Evolutionary conservation across 345 rosid species (phyloP).

Genomic region (Linum trigynum): DNA sequence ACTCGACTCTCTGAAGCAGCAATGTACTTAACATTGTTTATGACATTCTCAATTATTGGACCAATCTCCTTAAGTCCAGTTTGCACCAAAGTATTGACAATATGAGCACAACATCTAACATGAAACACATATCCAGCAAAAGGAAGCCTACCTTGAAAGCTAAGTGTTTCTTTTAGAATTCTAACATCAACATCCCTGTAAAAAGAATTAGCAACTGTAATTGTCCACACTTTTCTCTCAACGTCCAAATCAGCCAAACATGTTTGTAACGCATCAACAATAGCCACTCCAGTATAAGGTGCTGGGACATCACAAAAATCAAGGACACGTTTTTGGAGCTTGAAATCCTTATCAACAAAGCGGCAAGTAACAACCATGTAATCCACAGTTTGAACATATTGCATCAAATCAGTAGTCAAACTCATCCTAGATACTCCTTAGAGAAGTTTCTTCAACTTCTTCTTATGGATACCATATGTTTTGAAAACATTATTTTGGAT

Average conservation of each 20-base stretch:
- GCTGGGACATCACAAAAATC: conserved; percentile 21
- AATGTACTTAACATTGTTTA: conserved; percentile 21
- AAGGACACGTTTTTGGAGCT: conserved; percentile 22
- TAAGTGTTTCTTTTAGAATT: conserved; percentile 18
- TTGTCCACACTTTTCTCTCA: conserved; percentile 24
- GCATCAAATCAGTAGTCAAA: too few relatives aligned
- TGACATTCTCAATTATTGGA: conserved; percentile 13
- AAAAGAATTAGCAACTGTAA: conserved; percentile 12
- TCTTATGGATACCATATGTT: too few relatives aligned
- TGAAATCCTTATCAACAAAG: conserved; percentile 25
- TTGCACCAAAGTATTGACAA: conserved; percentile 17
- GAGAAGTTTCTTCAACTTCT: too few relatives aligned
- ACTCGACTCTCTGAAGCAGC: conserved; percentile 17
- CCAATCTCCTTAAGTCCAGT: conserved; percentile 18
- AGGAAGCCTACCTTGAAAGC: conserved; percentile 15
- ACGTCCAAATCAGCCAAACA: conserved; percentile 24
- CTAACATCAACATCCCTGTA: conserved; percentile 15
- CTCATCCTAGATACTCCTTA: too few relatives aligned
- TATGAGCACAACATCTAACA: conserved; percentile 15
- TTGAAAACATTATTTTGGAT: too few relatives aligned
- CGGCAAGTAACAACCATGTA: conserved; percentile 11
- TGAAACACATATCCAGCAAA: conserved; percentile 14
- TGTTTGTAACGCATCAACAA: conserved; percentile 19
- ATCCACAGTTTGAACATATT: too few relatives aligned
- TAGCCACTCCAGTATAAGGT: conserved; percentile 15